A percentile compares a stretch with the other conserved stretches of the same genome.
phyloP scores from a whole-genome alignment of 2,329 filamentous ascomycete genomes.

The Penicillium occitanis region DNA sequence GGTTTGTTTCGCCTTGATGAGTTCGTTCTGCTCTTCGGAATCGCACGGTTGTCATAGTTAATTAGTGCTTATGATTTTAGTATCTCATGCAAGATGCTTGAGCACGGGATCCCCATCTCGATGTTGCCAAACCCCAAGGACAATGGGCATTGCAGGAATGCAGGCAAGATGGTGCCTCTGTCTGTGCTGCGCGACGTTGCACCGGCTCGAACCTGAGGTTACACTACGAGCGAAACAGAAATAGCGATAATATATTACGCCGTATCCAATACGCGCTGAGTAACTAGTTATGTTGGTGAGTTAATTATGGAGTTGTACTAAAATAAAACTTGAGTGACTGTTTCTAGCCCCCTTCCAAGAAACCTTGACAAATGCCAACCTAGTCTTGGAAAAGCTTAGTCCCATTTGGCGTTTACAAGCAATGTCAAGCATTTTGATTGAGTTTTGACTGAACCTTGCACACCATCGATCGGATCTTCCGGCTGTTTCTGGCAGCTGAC shows the following conservation, averaged over 20 bases:
- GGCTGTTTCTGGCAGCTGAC: neutral
- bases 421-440: neutral
- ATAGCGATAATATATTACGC: neutral
- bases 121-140: neutral
- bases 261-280: neutral
- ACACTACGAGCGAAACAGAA: neutral
- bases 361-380: neutral
- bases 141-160: neutral
- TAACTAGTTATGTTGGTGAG: neutral
- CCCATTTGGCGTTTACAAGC: constrained; percentile 1
- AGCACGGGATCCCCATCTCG: constrained; percentile 1
- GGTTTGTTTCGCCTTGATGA: neutral
- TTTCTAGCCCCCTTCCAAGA: constrained; percentile 5
- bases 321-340: neutral
- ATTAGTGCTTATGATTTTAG: neutral
- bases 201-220: constrained; percentile 10
- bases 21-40: neutral
- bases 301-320: constrained; percentile 5
- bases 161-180: neutral
- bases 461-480: neutral
- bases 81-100: neutral
- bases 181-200: constrained; percentile 13
- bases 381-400: constrained; percentile 15
- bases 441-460: neutral
- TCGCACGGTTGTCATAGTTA: neutral